These are phyloP conservation scores for Clarireedia sp. DNA, from an alignment of 2,329 filamentous ascomycete genomes.

Conservation along the genomic window DNA sequence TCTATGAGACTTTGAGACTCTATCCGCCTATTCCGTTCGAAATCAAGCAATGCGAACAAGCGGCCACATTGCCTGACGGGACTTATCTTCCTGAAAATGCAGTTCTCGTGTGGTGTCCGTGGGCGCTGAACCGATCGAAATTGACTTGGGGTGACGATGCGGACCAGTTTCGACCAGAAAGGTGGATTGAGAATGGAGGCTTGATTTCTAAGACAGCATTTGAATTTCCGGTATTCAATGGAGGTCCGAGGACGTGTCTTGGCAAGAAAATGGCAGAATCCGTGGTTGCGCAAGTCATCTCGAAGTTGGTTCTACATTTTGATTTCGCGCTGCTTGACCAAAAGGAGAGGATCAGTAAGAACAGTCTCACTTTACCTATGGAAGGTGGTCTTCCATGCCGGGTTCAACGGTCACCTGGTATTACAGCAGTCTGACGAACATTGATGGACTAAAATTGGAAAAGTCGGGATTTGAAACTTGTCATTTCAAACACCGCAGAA, in stretches of 20 bases:
- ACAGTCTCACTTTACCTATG: conserved; percentile 57
- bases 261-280: conserved; percentile 58
- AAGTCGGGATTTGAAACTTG: background rate
- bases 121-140: conserved; percentile 53
- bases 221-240: conserved; percentile 59
- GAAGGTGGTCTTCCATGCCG: conserved; percentile 45
- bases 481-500: background rate
- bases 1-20: conserved; percentile 53
- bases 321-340: conserved; percentile 39
- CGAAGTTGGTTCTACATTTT: conserved; percentile 41
- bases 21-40: conserved; percentile 60
- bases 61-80: conserved; percentile 50
- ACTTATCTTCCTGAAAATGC: conserved; percentile 46
- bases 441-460: no score
- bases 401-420: background rate
- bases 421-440: no score
- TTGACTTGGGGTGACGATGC: conserved; percentile 50
- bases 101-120: conserved; percentile 55
- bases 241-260: conserved; percentile 51
- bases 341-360: conserved; percentile 46
- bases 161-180: conserved; percentile 46
- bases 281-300: conserved; percentile 49
- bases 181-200: conserved; percentile 43
- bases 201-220: conserved; percentile 39
- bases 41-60: conserved; percentile 49